These are phyloP conservation scores for Raffaelea deltoideospora DNA, from an alignment of 2,329 filamentous ascomycete species.

Conservation along the genomic window DNA sequence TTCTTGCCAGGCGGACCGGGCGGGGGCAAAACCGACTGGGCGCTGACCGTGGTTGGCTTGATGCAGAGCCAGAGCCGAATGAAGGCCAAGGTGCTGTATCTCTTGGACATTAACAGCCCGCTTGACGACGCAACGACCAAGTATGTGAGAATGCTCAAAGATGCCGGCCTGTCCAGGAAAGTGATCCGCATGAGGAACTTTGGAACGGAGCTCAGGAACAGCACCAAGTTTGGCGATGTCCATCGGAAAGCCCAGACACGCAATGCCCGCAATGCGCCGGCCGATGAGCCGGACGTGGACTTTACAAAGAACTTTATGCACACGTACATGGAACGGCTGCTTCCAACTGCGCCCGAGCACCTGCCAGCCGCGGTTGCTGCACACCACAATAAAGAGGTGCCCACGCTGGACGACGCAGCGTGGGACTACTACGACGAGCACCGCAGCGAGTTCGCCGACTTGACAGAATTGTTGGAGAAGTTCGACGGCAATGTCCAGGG, in stretches of 20 bases:
- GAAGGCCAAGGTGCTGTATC: constrained; percentile 23
- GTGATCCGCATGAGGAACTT: constrained; percentile 10
- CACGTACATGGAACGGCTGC: constrained; percentile 19
- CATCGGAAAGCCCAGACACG: not conserved
- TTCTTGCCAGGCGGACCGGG: constrained; percentile 32
- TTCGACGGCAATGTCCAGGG: constrained; percentile 13
- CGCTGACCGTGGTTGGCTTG: constrained; percentile 23
- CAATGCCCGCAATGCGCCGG: not conserved
- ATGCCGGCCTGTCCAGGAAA: constrained; percentile 17
- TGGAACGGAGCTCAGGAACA: constrained; percentile 8
- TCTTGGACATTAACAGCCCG: constrained; percentile 32
- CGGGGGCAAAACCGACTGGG: constrained; percentile 32
- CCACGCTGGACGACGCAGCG: constrained; percentile 26
- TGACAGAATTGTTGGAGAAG: constrained; percentile 21
- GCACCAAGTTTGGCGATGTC: not conserved
- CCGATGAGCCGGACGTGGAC: constrained; percentile 7
- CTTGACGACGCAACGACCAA: constrained; percentile 28
- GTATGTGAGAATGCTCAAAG: constrained; percentile 21
- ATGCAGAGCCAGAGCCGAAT: constrained; percentile 12
- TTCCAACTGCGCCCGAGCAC: no score
- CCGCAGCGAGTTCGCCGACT: constrained; percentile 16
- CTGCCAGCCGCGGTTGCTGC: no score
- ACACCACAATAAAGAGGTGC: constrained; percentile 9
- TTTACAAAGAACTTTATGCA: constrained; percentile 18
- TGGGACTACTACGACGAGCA: constrained; percentile 24